Base-by-base conservation (phyloP, 345 rosid genomes). In the Melastoma malabathricum region DNA sequence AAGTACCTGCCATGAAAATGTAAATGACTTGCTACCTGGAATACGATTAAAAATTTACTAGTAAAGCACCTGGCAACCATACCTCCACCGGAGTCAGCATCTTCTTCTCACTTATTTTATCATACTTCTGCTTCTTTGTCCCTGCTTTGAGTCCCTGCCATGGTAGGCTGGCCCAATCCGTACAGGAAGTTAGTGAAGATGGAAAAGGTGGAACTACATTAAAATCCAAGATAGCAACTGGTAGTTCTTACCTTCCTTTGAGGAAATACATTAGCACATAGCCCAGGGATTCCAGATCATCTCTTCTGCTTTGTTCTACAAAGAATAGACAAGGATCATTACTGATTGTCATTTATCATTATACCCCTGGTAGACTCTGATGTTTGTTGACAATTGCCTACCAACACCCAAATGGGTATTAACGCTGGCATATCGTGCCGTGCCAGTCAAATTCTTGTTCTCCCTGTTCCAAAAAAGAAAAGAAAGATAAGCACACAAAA, bases 301-400 rank as follows among this genome's bases (percentile, higher is more conserved):
- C 98, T 73, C 98, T 75, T 74, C 96, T 77, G 77, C 98, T 90
- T 86, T 90, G 98, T 69, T 90, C 94, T 90, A 79, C 65, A 53
- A 55, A 39, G 45, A 48, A 12, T n/a, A 38, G 39, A 48, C 52
- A 48, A 47, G 44, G 29, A 15, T 47, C 16, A 13, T n/a, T 22
- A 47, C 44, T n/a, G 13, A 20, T 58, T n/a, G 29, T n/a, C 20
- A 38, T n/a, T 48, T 9, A 44, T 18, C 6, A 39, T n/a, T 23
- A 43, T 19, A 47, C 4, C 22, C 52, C 59, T 48, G 2, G 10
- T 46, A 58, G 53, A 20, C 15, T 19, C 38, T 14, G 2, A 43
- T 34, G 17, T 38, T 22, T 48, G 20, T 44, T 3, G 18, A 5
- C 48, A 10, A 14, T 13, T 13, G 15, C 83, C 70, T 51, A 86